Base-by-base conservation (phyloP, 2,329 filamentous ascomycete genomes). In the Curvularia spicifera region DNA sequence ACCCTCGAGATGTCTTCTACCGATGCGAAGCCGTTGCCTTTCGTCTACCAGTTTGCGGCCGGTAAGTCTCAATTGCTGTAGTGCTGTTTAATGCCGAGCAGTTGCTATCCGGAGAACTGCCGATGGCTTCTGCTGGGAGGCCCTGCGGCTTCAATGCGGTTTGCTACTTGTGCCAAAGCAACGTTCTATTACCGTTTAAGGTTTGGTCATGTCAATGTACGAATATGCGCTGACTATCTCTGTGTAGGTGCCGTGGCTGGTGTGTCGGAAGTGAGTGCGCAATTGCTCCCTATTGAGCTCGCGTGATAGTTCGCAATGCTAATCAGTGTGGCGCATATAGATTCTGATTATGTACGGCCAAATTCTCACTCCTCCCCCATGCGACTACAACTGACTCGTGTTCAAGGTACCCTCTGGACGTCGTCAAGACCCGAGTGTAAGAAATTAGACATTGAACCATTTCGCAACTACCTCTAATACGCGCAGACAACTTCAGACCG, bases 351-450 rank as follows among this genome's bases (percentile, higher is more conserved):
- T 96, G 91, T 94, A 82, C 75, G 65, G 28, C 33, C 2, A 33
- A 5, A 22, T 6, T 9, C 5, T 6, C 24, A 10, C 9, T 35
- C 24, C 9, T 20, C 5, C 15, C 58, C 60, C n/a, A 12, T 29
- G 24, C 8, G 46, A 18, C 7, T 20, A 28, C 26, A 61, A 45
- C 24, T 57, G 22, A 49, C 24, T 35, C 49, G 54, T 31, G 47
- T 24, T n/a, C 68, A 77, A 97, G 93, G 95, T 99, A 99, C 83
- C 95, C 95, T 69, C 85, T 99, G 78, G 95, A 99, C 78, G 95
- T 99, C 58, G 92, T 98, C 79, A 98, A 98, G 86, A 98, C 95
- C 66, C 86, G 94, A 89, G 90, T 96, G 91, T 95, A 86, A 85
- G 89, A 61, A 40, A 60, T 33, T 44, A 51, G 54, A 48, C 50